A percentile compares a stretch with the other conserved stretches of the same genome.
phyloP scores from a whole-genome alignment of 139 green algal genomes.

The Prasinococcaceae sp. region DNA sequence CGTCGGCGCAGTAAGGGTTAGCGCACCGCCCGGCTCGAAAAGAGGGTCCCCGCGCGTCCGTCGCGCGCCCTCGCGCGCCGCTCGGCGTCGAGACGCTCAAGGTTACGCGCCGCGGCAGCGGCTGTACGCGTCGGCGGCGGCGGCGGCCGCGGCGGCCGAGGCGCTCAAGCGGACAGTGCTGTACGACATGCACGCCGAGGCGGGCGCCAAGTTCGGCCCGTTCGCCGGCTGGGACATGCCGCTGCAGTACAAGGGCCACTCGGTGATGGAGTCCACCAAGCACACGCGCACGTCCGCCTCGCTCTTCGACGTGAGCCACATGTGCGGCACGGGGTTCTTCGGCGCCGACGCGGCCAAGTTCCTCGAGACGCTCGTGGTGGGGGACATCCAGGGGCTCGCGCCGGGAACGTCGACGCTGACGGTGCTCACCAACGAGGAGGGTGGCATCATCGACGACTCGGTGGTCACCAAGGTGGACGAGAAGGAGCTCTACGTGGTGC shows the following conservation, averaged over 20 bases:
- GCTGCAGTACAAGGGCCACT: conserved; percentile 97
- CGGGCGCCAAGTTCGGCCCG: conserved; percentile 72
- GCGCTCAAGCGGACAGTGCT: conserved; percentile 77
- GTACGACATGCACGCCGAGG: conserved; percentile 76
- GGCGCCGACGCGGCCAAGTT: conserved; percentile 86
- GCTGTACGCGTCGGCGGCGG: no score
- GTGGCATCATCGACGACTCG: conserved; percentile 97
- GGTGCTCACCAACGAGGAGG: conserved; percentile 92
- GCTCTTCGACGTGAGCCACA: conserved; percentile 96
- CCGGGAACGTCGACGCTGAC: conserved; percentile 68
- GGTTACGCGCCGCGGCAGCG: no score
- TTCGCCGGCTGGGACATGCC: conserved; percentile 97
- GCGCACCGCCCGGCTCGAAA: no score
- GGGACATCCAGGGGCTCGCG: conserved; percentile 66
- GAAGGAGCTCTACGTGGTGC: conserved; percentile 84
- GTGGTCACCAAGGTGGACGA: conserved; percentile 70
- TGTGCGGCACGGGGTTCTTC: conserved; percentile 86
- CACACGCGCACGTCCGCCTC: conserved; percentile 68
- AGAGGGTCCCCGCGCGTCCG: no score
- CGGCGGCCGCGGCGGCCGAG: no score
- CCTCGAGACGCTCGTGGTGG: conserved; percentile 78
- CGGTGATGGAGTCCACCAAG: conserved; percentile 85
- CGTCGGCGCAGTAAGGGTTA: no score
- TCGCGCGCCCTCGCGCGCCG: no score
- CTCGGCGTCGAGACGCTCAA: no score